These are phyloP conservation scores for Nicotiana tabacum DNA, from an alignment of 257 asterid species.

Conservation along the genomic window DNA sequence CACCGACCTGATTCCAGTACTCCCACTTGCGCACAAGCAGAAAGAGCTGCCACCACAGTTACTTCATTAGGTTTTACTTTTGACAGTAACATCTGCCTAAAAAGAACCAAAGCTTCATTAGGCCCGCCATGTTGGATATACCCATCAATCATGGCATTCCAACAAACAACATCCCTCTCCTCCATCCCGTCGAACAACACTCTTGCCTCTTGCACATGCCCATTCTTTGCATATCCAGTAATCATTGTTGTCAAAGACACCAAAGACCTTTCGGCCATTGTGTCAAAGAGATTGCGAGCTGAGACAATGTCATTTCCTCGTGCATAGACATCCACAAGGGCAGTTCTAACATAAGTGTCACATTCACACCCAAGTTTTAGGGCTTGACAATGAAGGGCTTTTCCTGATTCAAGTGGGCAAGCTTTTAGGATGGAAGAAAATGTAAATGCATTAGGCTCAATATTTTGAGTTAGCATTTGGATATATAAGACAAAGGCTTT, in stretches of 20 bases:
- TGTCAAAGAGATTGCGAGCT: slow-evolving; percentile 27
- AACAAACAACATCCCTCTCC: slow-evolving; percentile 27
- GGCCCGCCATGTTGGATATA: slow-evolving; percentile 27
- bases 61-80: slow-evolving; percentile 26
- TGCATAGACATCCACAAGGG: slow-evolving; percentile 25
- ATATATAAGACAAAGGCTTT: slow-evolving; percentile 18
- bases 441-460: slow-evolving; percentile 25
- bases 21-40: slow-evolving; percentile 31
- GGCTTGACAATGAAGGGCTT: slow-evolving; percentile 24
- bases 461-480: slow-evolving; percentile 14
- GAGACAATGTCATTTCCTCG: slow-evolving; percentile 17
- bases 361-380: slow-evolving; percentile 22
- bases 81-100: slow-evolving; percentile 21
- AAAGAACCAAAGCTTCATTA: slow-evolving; percentile 24
- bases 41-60: slow-evolving; percentile 24
- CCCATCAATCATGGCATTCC: slow-evolving; percentile 38
- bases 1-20: slow-evolving; percentile 28
- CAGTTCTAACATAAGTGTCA: slow-evolving; percentile 27
- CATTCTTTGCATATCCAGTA: slow-evolving; percentile 28
- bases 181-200: slow-evolving; percentile 24
- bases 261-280: slow-evolving; percentile 27
- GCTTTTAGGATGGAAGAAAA: slow-evolving; percentile 23
- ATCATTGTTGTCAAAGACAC: slow-evolving; percentile 28
- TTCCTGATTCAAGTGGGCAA: slow-evolving; percentile 16
- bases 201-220: slow-evolving; percentile 26